Base-by-base conservation (phyloP, 495 filamentous ascomycete species). In the Endocarpon pusillum region DNA sequence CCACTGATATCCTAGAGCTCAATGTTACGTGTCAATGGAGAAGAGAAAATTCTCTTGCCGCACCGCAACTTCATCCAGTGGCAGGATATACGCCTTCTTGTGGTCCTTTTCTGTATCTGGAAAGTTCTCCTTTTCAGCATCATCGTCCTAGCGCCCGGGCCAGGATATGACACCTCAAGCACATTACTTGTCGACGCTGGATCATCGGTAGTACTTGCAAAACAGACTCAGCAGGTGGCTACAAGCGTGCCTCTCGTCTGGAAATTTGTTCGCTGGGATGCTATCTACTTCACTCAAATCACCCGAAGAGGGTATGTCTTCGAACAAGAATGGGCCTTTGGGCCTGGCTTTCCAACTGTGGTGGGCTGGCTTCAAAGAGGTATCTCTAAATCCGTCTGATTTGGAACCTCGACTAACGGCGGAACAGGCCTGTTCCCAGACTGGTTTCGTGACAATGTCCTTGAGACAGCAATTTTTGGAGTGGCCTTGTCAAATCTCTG, bases 271-370 rank as follows among this genome's bases (percentile, higher is more conserved):
- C 67, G 87, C 54, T 97, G 89, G 89, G 89, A 97, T 48, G 75
- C 80, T 22, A 74, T 97, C 34, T 96, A 94, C 51, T 96, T 81
- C 45, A 58, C 75, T 21, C 67, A 73, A 35, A 52, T 61, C 28
- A 74, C 83, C 0, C 58, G 66, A 35, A 59, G 73, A 21, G 85
- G 83, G 16, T 84, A 94, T 40, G 33, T 75, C 7, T 86, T 77
- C 55, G 89, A 97, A 55, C 91, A 97, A 56, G 84, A 94, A 56
- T 96, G 86, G 85, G 89, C 91, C 1, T 97, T 93, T 58, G 77
- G 83, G 15, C 70, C 62, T 52, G 72, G 71, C 1, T 71, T 76
- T 39, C 65, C 76, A 3, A 53, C 60, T 29, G 34, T 70, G 22
- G 51, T 84, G 19, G 39, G 45, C 4, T 38, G 48, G 12, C 35